Conservation (phyloP, 768 basidiomycete genomes). For the Pleurotus giganteus region DNA sequence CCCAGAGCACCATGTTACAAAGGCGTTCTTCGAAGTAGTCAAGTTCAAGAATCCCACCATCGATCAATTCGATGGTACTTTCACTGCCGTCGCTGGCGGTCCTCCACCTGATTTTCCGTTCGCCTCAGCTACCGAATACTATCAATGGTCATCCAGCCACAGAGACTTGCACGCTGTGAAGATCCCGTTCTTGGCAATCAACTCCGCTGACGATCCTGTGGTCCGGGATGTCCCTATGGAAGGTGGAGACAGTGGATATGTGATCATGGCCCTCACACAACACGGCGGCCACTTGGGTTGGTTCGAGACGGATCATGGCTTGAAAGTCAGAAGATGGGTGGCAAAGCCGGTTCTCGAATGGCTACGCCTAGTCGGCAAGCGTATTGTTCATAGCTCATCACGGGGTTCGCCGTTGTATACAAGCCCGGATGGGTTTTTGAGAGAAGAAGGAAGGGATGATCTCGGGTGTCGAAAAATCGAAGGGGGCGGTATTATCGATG, state of each 20-base stretch:
- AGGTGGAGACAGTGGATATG: slow-evolving; percentile 47
- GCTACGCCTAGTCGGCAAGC: slow-evolving; percentile 56
- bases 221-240: slow-evolving; percentile 62
- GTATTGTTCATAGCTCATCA: slow-evolving; percentile 35
- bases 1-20: slow-evolving; percentile 48
- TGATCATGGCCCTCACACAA: slow-evolving; percentile 59
- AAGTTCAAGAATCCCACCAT: slow-evolving; percentile 53
- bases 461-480: slow-evolving; percentile 59
- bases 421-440: slow-evolving; percentile 58
- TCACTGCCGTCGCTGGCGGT: slow-evolving; percentile 70
- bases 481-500: slow-evolving; percentile 50
- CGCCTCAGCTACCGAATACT: slow-evolving; percentile 42
- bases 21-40: slow-evolving; percentile 42
- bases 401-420: slow-evolving; percentile 32
- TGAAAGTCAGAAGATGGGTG: slow-evolving; percentile 57
- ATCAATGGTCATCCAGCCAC: slow-evolving; percentile 57
- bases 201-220: slow-evolving; percentile 79
- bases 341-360: slow-evolving; percentile 72
- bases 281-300: slow-evolving; percentile 82
- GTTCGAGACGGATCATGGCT: slow-evolving; percentile 54
- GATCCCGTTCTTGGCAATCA: slow-evolving; percentile 75
- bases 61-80: slow-evolving; percentile 55
- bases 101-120: slow-evolving; percentile 54
- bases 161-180: slow-evolving; percentile 53
- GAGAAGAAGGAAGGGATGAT: slow-evolving; percentile 53